A percentile compares a stretch with the other conserved stretches of the same genome.
These are phyloP conservation scores for Mallotus nudiflorus DNA, from an alignment of 345 rosid species.

Conservation along the genomic window DNA sequence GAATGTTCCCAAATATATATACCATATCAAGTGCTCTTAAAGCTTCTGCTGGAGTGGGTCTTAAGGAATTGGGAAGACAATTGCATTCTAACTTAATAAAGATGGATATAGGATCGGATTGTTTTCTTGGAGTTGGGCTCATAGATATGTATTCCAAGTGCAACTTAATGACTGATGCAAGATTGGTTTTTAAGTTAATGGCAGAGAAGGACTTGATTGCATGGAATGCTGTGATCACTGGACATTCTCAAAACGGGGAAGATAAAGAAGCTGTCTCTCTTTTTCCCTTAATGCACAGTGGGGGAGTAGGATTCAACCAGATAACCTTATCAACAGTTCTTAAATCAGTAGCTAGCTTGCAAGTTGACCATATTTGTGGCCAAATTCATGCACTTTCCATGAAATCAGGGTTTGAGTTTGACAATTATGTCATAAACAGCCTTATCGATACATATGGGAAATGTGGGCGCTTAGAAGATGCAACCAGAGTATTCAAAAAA, in stretches of 20 bases:
- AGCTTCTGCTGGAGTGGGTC: slow-evolving; percentile 49
- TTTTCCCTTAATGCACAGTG: slow-evolving; percentile 42
- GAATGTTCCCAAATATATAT: slow-evolving; percentile 46
- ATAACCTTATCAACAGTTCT: slow-evolving; percentile 57
- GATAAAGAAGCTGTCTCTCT: slow-evolving; percentile 45
- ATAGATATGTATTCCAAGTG: slow-evolving; percentile 59
- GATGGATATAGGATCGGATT: slow-evolving; percentile 43
- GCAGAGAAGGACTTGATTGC: slow-evolving; percentile 49
- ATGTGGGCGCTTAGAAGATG: slow-evolving; percentile 46
- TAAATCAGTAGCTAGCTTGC: slow-evolving; percentile 48
- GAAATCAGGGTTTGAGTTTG: slow-evolving; percentile 49
- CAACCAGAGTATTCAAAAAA: slow-evolving; percentile 42
- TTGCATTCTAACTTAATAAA: slow-evolving; percentile 49
- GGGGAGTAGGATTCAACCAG: slow-evolving; percentile 50
- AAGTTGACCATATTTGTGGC: slow-evolving; percentile 32
- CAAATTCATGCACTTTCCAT: slow-evolving; percentile 48
- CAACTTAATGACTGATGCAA: slow-evolving; percentile 40
- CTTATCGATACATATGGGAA: slow-evolving; percentile 62
- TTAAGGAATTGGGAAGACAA: slow-evolving; percentile 45
- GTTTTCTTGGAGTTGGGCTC: slow-evolving; percentile 54
- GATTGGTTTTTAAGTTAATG: slow-evolving; percentile 38
- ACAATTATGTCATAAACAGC: slow-evolving; percentile 48
- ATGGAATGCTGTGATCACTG: slow-evolving; percentile 61
- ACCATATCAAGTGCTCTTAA: slow-evolving; percentile 57
- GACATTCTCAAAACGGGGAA: slow-evolving; percentile 50